Evolutionary conservation across 768 basidiomycete species (phyloP).

Genomic region (Leccinum subgranulosum): DNA sequence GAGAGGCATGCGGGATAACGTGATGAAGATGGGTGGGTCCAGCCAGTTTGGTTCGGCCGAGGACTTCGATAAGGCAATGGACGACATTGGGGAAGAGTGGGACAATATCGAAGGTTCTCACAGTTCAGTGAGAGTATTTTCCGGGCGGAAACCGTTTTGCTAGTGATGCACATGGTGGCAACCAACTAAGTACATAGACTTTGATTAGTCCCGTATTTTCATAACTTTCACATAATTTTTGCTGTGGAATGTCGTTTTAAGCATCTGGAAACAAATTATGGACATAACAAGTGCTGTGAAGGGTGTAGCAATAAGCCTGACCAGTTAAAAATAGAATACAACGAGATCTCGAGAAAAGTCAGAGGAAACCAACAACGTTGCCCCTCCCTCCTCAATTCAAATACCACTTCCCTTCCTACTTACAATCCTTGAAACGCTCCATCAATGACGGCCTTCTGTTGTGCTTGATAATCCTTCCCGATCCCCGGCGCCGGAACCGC

Average conservation of each 20-base stretch:
- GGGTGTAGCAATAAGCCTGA: not conserved
- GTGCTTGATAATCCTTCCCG: conserved; percentile 60
- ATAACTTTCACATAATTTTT: too few relatives aligned
- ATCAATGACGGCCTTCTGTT: conserved; percentile 62
- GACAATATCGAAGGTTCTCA: conserved; percentile 17
- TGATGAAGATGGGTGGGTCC: conserved; percentile 17
- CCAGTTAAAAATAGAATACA: not conserved
- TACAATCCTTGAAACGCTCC: conserved; percentile 52
- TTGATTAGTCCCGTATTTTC: not conserved
- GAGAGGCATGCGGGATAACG: conserved; percentile 21
- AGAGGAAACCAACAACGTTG: not conserved
- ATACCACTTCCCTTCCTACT: not conserved
- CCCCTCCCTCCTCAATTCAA: not conserved
- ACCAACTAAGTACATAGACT: not conserved
- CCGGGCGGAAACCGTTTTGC: conserved; percentile 14
- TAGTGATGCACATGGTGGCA: not conserved
- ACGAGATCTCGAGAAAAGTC: not conserved
- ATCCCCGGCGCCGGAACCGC: conserved; percentile 77
- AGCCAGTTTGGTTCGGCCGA: conserved; percentile 15
- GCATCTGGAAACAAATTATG: not conserved
- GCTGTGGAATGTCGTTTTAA: not conserved
- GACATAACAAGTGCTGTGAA: not conserved
- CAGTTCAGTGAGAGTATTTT: conserved; percentile 1
- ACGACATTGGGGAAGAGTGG: conserved; percentile 25
- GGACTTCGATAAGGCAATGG: conserved; percentile 18